A percentile compares a stretch with the other conserved stretches of the same genome.
These are phyloP conservation scores for Penicillium salamii DNA, from an alignment of 495 filamentous ascomycete genomes.

Conservation along the genomic window DNA sequence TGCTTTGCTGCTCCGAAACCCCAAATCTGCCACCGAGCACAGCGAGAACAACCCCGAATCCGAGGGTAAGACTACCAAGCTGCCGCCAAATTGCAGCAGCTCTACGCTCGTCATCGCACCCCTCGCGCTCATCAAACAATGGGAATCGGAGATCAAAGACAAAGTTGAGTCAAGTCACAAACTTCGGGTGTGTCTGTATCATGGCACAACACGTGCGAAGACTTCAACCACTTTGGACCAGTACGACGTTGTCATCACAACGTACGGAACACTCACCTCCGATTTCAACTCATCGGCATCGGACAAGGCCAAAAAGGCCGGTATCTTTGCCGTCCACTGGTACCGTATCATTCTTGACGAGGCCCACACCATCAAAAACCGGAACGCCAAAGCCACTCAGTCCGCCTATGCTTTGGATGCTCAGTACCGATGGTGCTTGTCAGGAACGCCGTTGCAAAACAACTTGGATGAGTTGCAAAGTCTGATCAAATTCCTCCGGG, in stretches of 20 bases:
- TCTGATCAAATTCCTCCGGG: constrained; percentile 87
- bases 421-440: constrained; percentile 92
- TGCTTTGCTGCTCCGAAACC: constrained; percentile 79
- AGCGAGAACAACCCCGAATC: constrained; percentile 29
- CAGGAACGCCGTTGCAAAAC: constrained; percentile 95
- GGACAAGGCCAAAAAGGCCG: constrained; percentile 63
- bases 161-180: constrained; percentile 66
- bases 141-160: constrained; percentile 86
- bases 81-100: constrained; percentile 62
- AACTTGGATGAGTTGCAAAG: constrained; percentile 97
- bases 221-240: constrained; percentile 65
- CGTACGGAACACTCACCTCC: constrained; percentile 90
- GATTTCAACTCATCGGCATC: constrained; percentile 65
- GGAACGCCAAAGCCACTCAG: constrained; percentile 90
- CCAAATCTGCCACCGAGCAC: constrained; percentile 57
- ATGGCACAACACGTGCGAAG: constrained; percentile 82
- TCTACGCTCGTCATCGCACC: constrained; percentile 92
- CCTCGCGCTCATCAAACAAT: constrained; percentile 92
- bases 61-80: constrained; percentile 44
- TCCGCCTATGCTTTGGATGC: constrained; percentile 76
- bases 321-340: constrained; percentile 90
- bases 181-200: constrained; percentile 82
- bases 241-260: constrained; percentile 97
- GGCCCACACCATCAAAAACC: constrained; percentile 97
- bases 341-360: constrained; percentile 94